These are phyloP conservation scores for Sequoia sempervirens DNA, from an alignment of 75 land plant genomes.

Conservation along the genomic window DNA sequence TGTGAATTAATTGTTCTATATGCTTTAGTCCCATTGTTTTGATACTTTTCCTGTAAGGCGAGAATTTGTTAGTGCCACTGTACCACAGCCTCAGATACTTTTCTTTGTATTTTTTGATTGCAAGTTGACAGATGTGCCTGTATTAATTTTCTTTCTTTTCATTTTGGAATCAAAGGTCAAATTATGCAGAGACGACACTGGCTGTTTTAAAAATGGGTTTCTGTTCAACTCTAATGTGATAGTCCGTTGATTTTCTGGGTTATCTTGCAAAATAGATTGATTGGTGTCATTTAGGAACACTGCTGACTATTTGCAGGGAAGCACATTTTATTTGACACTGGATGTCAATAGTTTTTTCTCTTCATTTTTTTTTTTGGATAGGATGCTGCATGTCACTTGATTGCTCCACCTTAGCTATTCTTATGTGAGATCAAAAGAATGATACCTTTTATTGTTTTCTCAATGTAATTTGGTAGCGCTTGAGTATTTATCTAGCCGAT, in stretches of 20 bases:
- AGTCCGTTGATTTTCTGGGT: neutral
- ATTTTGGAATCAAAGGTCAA: neutral
- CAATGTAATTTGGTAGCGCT: neutral
- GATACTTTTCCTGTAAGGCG: neutral
- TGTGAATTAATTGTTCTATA: neutral
- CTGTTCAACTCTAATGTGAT: neutral
- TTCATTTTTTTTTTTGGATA: too few species aligned
- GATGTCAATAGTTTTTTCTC: neutral
- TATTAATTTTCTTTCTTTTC: neutral
- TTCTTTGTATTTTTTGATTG: neutral
- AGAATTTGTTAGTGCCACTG: neutral
- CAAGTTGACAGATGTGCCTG: neutral
- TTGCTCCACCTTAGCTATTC: neutral
- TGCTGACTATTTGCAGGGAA: constrained; percentile 1
- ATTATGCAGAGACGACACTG: too few species aligned
- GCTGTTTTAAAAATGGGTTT: neutral
- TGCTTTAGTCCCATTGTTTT: neutral
- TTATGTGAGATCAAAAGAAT: neutral
- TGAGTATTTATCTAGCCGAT: neutral
- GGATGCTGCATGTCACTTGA: too few species aligned
- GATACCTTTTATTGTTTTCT: neutral
- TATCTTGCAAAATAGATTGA: neutral
- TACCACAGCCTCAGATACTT: neutral
- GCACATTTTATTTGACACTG: neutral
- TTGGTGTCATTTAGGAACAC: neutral